phyloP scores from a whole-genome alignment of 2,329 filamentous ascomycete genomes.

The Neofusicoccum parvum region DNA sequence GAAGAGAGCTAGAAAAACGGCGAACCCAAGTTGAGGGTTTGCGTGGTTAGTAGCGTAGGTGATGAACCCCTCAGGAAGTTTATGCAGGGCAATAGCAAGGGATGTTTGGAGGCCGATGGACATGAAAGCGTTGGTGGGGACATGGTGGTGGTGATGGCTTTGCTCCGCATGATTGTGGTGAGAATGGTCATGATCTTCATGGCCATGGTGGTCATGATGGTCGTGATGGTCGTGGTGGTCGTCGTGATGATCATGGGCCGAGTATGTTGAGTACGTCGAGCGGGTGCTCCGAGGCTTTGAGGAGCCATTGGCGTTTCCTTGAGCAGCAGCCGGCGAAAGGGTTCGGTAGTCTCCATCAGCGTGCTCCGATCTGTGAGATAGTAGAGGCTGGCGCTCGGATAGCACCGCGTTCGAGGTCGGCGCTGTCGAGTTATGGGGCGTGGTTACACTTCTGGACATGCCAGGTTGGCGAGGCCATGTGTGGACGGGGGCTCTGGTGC shows the following conservation, averaged over 20 bases:
- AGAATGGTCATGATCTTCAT: slow-evolving; percentile 20
- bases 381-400: slow-evolving; percentile 29
- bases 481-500: slow-evolving; percentile 26
- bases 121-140: slow-evolving; percentile 89
- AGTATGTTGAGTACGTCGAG: slow-evolving; percentile 20
- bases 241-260: slow-evolving; percentile 18
- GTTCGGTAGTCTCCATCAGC: slow-evolving; percentile 18
- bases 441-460: slow-evolving; percentile 1
- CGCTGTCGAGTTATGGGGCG: neutral
- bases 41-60: slow-evolving; percentile 98
- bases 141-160: slow-evolving; percentile 80
- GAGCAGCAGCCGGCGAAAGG: slow-evolving; percentile 22
- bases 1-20: slow-evolving; percentile 92
- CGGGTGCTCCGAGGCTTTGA: slow-evolving; percentile 10
- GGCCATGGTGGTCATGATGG: slow-evolving; percentile 19
- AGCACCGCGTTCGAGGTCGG: neutral
- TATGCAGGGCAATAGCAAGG: slow-evolving; percentile 92
- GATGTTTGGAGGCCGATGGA: slow-evolving; percentile 95
- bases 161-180: slow-evolving; percentile 12
- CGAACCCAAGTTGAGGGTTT: slow-evolving; percentile 82
- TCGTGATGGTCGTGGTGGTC: slow-evolving; percentile 25
- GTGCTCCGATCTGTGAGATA: slow-evolving; percentile 28
- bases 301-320: slow-evolving; percentile 21
- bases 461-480: slow-evolving; percentile 11
- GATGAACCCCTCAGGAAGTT: slow-evolving; percentile 84